Base-by-base conservation (phyloP, 2,329 filamentous ascomycete species). In the Aureobasidium sp. region DNA sequence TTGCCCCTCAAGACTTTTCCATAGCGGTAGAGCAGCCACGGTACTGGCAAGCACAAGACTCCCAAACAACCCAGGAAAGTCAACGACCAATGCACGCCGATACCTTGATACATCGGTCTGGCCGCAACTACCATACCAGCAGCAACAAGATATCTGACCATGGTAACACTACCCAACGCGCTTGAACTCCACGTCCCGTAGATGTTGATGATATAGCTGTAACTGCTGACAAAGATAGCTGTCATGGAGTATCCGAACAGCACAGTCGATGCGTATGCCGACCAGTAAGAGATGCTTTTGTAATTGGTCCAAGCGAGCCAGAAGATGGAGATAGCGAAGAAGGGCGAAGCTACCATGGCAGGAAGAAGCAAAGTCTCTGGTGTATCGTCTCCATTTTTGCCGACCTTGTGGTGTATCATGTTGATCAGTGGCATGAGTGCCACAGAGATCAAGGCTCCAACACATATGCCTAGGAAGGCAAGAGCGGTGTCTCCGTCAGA, bases 161-260 rank as follows among this genome's bases (percentile, higher is more conserved):
- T 68, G 1, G 76, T 76, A 48, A 77, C 71, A 59, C 71, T 71
- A 0, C 79, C 77, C n/a, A 84, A 68, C 1, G 78, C 82, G 31
- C 75, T 78, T 5, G 81, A 81, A 10, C 82, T 79, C 54, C 80
- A 80, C 16, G 69, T 70, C 8, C 75, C 77, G 68, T 83, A 84
- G 20, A 73, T 77, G 69, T 83, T 79, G 43, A 77, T 74, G 40
- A 78, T 70, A 60, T 77, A 78, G 66, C 73, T 69, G 67, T 77
- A 77, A 33, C 71, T 70, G 4, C 77, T 77, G 50, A 81, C 77
- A 68, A 80, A 83, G 66, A 84, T 80, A 6, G 79, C 78, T 50
- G 80, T 81, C 69, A 85, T 77, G 3, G 80, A 80, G 50, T 81
- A 84, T 1, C 84, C 83, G 31, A 86, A 84, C 0, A 84, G 65